A percentile compares a stretch with the other conserved stretches of the same genome.
phyloP scores from a whole-genome alignment of 1,284 basidiomycete species.

The Malassezia sp. region DNA sequence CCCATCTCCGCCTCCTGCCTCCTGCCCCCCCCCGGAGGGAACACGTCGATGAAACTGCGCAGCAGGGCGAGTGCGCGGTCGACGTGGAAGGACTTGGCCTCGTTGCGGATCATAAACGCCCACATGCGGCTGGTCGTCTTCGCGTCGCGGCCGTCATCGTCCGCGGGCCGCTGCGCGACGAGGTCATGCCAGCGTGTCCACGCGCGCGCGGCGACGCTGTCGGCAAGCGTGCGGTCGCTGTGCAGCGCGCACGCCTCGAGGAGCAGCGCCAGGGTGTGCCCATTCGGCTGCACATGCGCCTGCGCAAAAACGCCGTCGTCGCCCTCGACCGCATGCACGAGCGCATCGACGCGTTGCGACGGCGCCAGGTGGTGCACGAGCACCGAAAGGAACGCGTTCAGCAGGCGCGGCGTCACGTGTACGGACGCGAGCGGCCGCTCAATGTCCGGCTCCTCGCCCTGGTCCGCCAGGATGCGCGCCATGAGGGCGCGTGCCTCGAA shows the following conservation, averaged over 20 bases:
- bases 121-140: conserved; percentile 19
- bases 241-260: conserved; percentile 17
- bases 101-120: conserved; percentile 22
- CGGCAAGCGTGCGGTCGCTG: background rate
- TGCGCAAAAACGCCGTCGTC: conserved; percentile 19
- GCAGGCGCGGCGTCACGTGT: conserved; percentile 54
- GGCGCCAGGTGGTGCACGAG: conserved; percentile 50
- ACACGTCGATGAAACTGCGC: conserved; percentile 1
- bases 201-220: conserved; percentile 8
- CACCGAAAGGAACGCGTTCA: conserved; percentile 73
- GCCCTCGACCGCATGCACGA: conserved; percentile 10
- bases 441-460: conserved; percentile 17
- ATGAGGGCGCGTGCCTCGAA: conserved; percentile 63
- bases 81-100: conserved; percentile 16
- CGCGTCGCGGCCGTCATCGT: conserved; percentile 11
- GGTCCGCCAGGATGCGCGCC: conserved; percentile 57
- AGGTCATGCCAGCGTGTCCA: conserved; percentile 23
- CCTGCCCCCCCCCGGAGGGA: conserved; percentile 1
- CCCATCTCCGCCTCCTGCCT: background rate
- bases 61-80: conserved; percentile 4
- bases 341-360: conserved; percentile 49
- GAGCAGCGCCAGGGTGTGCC: conserved; percentile 22
- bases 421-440: conserved; percentile 56
- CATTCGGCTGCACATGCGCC: conserved; percentile 23
- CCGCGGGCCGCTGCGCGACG: background rate